Conservation (phyloP, 192 early-diverging fungal genomes). For the Funneliformis geosporum region DNA sequence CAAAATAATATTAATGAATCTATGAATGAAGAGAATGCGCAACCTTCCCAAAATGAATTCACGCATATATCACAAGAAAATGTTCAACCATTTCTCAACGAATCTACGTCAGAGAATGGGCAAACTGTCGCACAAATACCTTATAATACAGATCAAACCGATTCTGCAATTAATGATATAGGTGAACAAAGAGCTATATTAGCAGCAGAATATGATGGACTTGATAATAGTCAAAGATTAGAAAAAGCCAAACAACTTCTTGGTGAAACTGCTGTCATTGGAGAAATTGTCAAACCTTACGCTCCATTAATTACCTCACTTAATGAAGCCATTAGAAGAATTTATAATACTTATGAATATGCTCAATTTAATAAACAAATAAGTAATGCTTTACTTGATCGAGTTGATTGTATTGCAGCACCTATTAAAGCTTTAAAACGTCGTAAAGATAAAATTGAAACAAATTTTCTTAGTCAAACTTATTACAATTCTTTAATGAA, state of each 20-base stretch:
- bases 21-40: too few relatives aligned
- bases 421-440: conserved; percentile 14
- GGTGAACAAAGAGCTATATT: neutral
- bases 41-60: neutral
- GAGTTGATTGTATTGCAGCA: conserved; percentile 3
- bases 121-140: neutral
- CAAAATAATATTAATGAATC: too few relatives aligned
- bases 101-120: neutral
- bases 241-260: neutral
- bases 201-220: neutral
- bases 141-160: neutral
- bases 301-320: neutral
- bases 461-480: conserved; percentile 19
- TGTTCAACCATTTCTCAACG: neutral
- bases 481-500: conserved; percentile 23
- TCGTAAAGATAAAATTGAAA: conserved; percentile 15
- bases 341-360: conserved; percentile 19
- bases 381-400: conserved; percentile 5
- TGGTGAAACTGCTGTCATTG: conserved; percentile 13
- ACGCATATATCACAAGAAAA: too few relatives aligned
- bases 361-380: conserved; percentile 29
- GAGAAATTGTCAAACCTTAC: conserved; percentile 21
- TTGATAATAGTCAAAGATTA: neutral
- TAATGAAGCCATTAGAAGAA: conserved; percentile 22
- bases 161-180: neutral